A percentile compares a stretch with the other conserved stretches of the same genome.
Evolutionary conservation across 768 basidiomycete species (phyloP).

Genomic region (Termitomyces heimii): DNA sequence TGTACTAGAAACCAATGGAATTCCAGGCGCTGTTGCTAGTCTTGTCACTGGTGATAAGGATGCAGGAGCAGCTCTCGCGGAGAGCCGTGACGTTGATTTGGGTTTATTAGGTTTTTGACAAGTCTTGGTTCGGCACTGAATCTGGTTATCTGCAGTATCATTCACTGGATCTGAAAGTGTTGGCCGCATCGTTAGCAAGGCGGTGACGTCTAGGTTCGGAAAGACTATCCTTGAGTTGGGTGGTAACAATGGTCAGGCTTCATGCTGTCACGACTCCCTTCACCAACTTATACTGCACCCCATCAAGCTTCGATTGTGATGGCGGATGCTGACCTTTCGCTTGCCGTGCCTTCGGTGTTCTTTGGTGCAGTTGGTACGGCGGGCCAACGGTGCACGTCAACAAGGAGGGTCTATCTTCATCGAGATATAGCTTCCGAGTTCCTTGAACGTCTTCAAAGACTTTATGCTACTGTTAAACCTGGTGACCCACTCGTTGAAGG

Average conservation of each 20-base stretch:
- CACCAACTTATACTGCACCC: slow-evolving; percentile 13
- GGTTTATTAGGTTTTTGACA: slow-evolving; percentile 38
- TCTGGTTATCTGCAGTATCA: slow-evolving; percentile 50
- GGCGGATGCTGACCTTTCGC: slow-evolving; percentile 86
- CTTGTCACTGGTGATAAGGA: slow-evolving; percentile 82
- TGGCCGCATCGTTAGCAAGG: slow-evolving; percentile 83
- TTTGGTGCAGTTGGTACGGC: slow-evolving; percentile 88
- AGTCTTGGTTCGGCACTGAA: slow-evolving; percentile 7
- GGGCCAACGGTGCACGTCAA: slow-evolving; percentile 84
- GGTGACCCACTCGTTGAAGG: slow-evolving; percentile 78
- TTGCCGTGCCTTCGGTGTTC: slow-evolving; percentile 87
- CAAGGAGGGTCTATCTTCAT: slow-evolving; percentile 87
- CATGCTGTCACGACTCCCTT: slow-evolving; percentile 9
- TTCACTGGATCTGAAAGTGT: slow-evolving; percentile 93
- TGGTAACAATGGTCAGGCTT: slow-evolving; percentile 81
- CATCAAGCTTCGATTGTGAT: slow-evolving; percentile 80
- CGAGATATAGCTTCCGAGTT: slow-evolving; percentile 71
- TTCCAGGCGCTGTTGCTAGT: slow-evolving; percentile 80
- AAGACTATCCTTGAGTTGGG: slow-evolving; percentile 89
- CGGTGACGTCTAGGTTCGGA: slow-evolving; percentile 83
- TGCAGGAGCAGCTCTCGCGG: slow-evolving; percentile 73
- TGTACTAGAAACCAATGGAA: slow-evolving; percentile 75
- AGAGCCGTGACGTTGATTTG: slow-evolving; percentile 70
- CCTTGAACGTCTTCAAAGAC: slow-evolving; percentile 63
- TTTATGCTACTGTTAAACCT: slow-evolving; percentile 66